A percentile compares a stretch with the other conserved stretches of the same genome.
phyloP scores from a whole-genome alignment of 768 basidiomycete species.

The Leccinum arenicola region DNA sequence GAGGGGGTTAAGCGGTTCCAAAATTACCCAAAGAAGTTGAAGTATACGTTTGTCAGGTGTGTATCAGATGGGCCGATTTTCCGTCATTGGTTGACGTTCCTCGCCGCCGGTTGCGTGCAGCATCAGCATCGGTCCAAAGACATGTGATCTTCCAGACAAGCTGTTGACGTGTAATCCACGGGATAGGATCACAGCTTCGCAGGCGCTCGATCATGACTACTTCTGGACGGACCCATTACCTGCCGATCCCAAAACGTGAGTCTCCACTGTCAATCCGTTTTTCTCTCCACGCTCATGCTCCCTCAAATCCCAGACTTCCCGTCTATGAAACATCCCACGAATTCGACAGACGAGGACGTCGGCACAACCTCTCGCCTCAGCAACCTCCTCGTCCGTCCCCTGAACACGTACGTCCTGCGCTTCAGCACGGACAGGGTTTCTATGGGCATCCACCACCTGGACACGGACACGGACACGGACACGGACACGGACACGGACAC shows the following conservation, averaged over 20 bases:
- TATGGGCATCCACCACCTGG: slow-evolving; percentile 34
- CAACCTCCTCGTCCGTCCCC: slow-evolving; percentile 28
- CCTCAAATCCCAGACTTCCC: slow-evolving; percentile 49
- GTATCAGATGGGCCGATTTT: slow-evolving; percentile 22
- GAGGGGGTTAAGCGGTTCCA: slow-evolving; percentile 72
- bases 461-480: slow-evolving; percentile 9
- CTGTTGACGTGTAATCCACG: slow-evolving; percentile 81
- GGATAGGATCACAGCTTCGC: slow-evolving; percentile 77
- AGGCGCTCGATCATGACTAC: slow-evolving; percentile 90
- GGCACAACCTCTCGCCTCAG: slow-evolving; percentile 35
- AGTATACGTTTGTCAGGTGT: slow-evolving; percentile 57
- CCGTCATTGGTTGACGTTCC: background rate
- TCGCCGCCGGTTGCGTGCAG: slow-evolving; percentile 10
- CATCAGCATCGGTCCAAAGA: slow-evolving; percentile 65
- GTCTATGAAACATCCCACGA: slow-evolving; percentile 82
- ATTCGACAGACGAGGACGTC: slow-evolving; percentile 71
- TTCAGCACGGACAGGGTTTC: slow-evolving; percentile 27
- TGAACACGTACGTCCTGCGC: slow-evolving; percentile 34
- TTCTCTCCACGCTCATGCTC: background rate
- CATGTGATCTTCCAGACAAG: slow-evolving; percentile 78
- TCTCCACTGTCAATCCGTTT: slow-evolving; percentile 3
- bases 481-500: slow-evolving; percentile 23
- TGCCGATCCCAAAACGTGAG: slow-evolving; percentile 78
- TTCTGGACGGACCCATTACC: slow-evolving; percentile 92
- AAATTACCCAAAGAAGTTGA: slow-evolving; percentile 52